Base-by-base conservation (phyloP, 306 rosid species). In the Astragalus membranaceus region DNA sequence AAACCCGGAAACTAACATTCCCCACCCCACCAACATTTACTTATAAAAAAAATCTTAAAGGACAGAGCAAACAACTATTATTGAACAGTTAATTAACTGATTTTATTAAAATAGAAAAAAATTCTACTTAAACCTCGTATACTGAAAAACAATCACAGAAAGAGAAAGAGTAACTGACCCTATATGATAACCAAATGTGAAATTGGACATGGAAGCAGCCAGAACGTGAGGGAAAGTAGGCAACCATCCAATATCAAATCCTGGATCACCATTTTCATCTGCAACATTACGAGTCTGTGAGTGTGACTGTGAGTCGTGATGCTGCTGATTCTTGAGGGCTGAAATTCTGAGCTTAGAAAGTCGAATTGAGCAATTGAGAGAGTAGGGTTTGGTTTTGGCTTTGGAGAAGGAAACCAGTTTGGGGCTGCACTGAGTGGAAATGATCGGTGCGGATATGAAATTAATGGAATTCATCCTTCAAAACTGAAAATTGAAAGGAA, bases 181-280 rank as follows among this genome's bases (percentile, higher is more conserved):
- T 35, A 92, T 89, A 80, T 92, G 98, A 79, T 89, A 92, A 5
- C 98, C 98, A 69, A 92, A 92, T 1, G 84, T 83, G 71, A 88
- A 92, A 86, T 92, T 92, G 50, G 95, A 82, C 95, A 86, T 75
- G 6, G 96, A 89, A 69, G 98, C 89, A 14, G 83, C 60, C 33
- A 87, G 74, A 52, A 86, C 90, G 52, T 89, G 98, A 57, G 95
- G 96, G 76, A 92, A 86, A 72, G 90, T 81, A 30, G 89, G 85
- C n/a, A 89, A 69, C 96, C 98, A 92, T 48, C 89, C 92, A 11
- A 51, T 60, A 56, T 89, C 90, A 49, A 54, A 48, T 29, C 79
- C 75, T 43, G 37, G 82, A 14, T 46, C 71, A 16, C 61, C 72
- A 35, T 66, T 70, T 51, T 51, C 32, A 39, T 79, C 88, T 79